Conservation (phyloP, 148 eudicot genomes). For the Chenopodium suecicum region DNA sequence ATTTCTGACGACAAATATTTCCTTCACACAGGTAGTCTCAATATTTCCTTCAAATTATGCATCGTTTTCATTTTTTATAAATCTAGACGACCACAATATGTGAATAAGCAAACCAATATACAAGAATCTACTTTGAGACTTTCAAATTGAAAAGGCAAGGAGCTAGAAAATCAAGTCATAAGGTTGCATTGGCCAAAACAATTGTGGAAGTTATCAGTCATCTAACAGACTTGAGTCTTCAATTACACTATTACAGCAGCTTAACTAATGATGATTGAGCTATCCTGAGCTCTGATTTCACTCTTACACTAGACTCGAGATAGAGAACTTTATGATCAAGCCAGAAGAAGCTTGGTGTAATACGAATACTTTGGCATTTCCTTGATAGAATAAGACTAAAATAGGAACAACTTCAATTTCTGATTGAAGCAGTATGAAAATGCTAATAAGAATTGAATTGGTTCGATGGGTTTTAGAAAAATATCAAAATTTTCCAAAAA, state of each 20-base stretch:
- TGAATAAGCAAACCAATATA: neutral
- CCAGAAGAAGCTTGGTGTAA: neutral
- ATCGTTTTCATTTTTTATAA: too few species aligned
- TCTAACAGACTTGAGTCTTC: neutral
- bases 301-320: neutral
- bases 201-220: neutral
- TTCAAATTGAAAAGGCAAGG: too few species aligned
- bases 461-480: slow-evolving; percentile 14
- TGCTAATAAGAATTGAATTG: slow-evolving; percentile 14
- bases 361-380: neutral
- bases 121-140: too few species aligned
- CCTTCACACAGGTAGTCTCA: too few species aligned
- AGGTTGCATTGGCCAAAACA: neutral
- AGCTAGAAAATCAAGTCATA: neutral
- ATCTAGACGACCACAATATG: too few species aligned
- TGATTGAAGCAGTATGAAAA: slow-evolving; percentile 15
- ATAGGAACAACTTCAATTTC: neutral
- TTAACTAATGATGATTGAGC: neutral
- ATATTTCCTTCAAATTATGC: too few species aligned
- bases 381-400: neutral
- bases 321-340: slow-evolving; percentile 1
- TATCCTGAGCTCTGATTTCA: neutral
- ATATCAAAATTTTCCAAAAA: neutral
- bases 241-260: neutral
- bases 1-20: too few species aligned